phyloP scores from a whole-genome alignment of 2,329 filamentous ascomycete species.

The Rhynchosporium agropyri region DNA sequence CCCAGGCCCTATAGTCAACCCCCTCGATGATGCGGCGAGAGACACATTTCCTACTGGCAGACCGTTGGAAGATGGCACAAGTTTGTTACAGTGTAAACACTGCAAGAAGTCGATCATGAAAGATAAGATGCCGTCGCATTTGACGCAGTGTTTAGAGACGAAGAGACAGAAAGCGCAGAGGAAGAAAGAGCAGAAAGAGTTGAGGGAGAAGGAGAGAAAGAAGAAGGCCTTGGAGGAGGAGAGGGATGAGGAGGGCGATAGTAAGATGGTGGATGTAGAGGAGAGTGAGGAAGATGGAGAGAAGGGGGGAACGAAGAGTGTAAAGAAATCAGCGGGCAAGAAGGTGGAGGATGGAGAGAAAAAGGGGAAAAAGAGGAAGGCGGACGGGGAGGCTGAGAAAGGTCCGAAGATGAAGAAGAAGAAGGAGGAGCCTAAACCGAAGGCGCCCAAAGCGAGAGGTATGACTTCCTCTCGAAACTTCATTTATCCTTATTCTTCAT shows the following conservation, averaged over 20 bases:
- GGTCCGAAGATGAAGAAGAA: slow-evolving; percentile 90
- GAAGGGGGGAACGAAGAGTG: slow-evolving; percentile 45
- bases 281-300: slow-evolving; percentile 46
- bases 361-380: slow-evolving; percentile 78
- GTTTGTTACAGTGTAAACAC: slow-evolving; percentile 86
- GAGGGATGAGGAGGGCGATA: slow-evolving; percentile 42
- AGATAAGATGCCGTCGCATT: slow-evolving; percentile 74
- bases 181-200: slow-evolving; percentile 44
- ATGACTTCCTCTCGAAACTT: slow-evolving; percentile 20
- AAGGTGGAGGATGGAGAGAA: slow-evolving; percentile 62
- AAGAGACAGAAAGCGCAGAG: slow-evolving; percentile 43
- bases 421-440: slow-evolving; percentile 87
- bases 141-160: slow-evolving; percentile 78
- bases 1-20: slow-evolving; percentile 61
- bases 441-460: slow-evolving; percentile 83
- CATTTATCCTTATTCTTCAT: too few relatives aligned
- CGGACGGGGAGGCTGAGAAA: slow-evolving; percentile 76
- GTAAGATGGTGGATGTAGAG: slow-evolving; percentile 47
- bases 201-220: slow-evolving; percentile 46
- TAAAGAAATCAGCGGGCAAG: slow-evolving; percentile 68
- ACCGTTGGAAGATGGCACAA: slow-evolving; percentile 77
- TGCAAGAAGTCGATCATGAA: slow-evolving; percentile 88
- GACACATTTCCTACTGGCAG: slow-evolving; percentile 81
- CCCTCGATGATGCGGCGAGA: slow-evolving; percentile 74
- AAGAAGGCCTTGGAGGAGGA: slow-evolving; percentile 34